phyloP scores from a whole-genome alignment of 306 rosid species.

The Lathyrus oleraceus region DNA sequence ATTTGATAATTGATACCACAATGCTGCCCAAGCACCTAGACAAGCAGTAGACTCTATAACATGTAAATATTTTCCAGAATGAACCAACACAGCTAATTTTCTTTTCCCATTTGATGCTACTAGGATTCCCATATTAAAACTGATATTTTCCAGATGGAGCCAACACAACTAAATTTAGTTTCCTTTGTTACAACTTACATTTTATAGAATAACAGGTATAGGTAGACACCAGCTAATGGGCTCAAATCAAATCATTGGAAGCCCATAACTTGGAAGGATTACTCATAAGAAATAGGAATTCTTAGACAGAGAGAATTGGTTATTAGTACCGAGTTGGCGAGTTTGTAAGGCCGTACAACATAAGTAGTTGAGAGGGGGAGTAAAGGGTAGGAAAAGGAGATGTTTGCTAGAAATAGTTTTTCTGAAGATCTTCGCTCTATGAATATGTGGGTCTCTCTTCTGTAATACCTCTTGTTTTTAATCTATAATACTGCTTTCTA shows the following conservation, averaged over 20 bases:
- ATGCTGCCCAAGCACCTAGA: constrained; percentile 16
- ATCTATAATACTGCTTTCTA: neutral
- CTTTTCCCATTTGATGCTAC: constrained; percentile 13
- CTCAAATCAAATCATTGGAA: neutral
- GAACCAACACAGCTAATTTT: neutral
- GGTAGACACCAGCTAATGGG: neutral
- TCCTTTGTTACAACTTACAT: constrained; percentile 11
- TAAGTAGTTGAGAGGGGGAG: no score
- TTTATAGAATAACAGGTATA: neutral
- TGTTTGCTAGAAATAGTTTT: no score
- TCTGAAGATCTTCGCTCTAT: no score
- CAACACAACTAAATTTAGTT: constrained; percentile 9
- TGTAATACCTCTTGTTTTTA: neutral
- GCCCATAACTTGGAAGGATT: neutral
- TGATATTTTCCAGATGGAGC: no score
- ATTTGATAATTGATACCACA: constrained; percentile 20
- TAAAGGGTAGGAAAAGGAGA: no score
- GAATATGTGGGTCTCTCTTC: neutral
- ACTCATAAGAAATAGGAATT: neutral
- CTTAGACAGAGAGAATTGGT: neutral
- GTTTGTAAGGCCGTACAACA: no score
- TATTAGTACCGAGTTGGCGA: no score
- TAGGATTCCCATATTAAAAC: neutral
- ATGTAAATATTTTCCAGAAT: constrained; percentile 3
- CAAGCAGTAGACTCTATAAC: neutral